Evolutionary conservation across 2,329 filamentous ascomycete genomes (phyloP).

Genomic region (Pseudogymnoascus sp.): DNA sequence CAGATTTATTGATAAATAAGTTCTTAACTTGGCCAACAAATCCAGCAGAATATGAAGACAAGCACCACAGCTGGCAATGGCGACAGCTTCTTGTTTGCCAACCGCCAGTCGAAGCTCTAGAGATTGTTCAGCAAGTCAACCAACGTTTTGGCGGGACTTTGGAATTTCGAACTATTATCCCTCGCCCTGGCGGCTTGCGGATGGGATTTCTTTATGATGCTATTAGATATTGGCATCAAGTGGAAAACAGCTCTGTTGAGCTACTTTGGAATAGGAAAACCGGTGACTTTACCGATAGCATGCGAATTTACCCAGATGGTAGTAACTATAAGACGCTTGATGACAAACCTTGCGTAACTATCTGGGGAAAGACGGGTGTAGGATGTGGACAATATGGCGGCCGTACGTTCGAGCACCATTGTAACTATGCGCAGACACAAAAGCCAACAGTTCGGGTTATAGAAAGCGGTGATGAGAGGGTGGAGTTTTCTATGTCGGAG

Average conservation of each 20-base stretch:
- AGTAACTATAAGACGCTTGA: slow-evolving; percentile 7
- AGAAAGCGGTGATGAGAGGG: slow-evolving; percentile 10
- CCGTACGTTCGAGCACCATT: background rate
- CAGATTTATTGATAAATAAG: slow-evolving; percentile 12
- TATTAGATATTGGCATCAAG: slow-evolving; percentile 12
- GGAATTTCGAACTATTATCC: slow-evolving; percentile 10
- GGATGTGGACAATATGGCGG: slow-evolving; percentile 10
- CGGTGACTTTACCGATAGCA: slow-evolving; percentile 1
- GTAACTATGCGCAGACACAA: background rate
- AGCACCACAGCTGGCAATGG: slow-evolving; percentile 11
- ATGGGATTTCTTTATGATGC: slow-evolving; percentile 15
- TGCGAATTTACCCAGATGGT: background rate
- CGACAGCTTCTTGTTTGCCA: slow-evolving; percentile 15
- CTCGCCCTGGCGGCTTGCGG: slow-evolving; percentile 10
- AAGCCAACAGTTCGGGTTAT: background rate
- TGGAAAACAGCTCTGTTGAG: slow-evolving; percentile 3
- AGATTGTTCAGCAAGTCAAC: slow-evolving; percentile 13
- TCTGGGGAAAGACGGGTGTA: slow-evolving; percentile 8
- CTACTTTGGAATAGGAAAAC: slow-evolving; percentile 1
- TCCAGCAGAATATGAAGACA: background rate
- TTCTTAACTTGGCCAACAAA: slow-evolving; percentile 11
- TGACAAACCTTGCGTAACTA: slow-evolving; percentile 13
- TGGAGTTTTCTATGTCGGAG: slow-evolving; percentile 12
- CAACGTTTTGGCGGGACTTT: slow-evolving; percentile 6
- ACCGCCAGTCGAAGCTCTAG: slow-evolving; percentile 14